Evolutionary conservation across 208 protist species (phyloP).

Genomic region (Leishmania braziliensis): DNA sequence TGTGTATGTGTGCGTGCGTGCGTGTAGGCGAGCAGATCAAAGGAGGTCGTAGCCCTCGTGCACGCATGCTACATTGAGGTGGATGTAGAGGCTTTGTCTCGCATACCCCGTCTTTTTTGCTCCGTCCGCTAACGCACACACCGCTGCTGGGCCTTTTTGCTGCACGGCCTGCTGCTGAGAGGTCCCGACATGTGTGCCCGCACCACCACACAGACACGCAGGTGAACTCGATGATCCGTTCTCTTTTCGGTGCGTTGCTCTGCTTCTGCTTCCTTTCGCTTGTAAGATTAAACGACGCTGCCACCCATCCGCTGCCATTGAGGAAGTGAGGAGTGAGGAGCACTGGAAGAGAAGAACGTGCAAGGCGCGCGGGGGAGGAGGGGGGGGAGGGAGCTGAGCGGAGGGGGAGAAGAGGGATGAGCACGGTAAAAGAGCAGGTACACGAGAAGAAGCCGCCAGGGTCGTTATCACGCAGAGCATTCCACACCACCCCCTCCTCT

Average conservation of each 20-base stretch:
- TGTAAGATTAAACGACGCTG: neutral
- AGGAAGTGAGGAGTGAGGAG: neutral
- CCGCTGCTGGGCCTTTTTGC: neutral
- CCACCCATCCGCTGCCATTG: neutral
- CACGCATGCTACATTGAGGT: neutral
- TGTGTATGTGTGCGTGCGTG: neutral
- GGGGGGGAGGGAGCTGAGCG: neutral
- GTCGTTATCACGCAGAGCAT: neutral
- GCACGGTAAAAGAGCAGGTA: neutral
- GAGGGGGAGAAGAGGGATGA: neutral
- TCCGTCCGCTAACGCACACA: neutral
- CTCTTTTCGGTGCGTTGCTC: neutral
- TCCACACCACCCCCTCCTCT: neutral
- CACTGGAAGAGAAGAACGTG: neutral
- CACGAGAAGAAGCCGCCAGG: neutral
- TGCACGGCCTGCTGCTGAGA: neutral
- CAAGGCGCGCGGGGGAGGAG: neutral
- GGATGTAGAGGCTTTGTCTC: neutral
- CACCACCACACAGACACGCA: neutral
- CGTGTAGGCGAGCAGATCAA: neutral
- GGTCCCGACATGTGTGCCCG: neutral
- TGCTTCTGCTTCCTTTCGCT: neutral
- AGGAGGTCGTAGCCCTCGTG: neutral
- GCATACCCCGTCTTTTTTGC: neutral
- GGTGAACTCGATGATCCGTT: neutral